A percentile compares a stretch with the other conserved stretches of the same genome.
phyloP scores from a whole-genome alignment of 2,329 filamentous ascomycete species.

The Capronia americana region DNA sequence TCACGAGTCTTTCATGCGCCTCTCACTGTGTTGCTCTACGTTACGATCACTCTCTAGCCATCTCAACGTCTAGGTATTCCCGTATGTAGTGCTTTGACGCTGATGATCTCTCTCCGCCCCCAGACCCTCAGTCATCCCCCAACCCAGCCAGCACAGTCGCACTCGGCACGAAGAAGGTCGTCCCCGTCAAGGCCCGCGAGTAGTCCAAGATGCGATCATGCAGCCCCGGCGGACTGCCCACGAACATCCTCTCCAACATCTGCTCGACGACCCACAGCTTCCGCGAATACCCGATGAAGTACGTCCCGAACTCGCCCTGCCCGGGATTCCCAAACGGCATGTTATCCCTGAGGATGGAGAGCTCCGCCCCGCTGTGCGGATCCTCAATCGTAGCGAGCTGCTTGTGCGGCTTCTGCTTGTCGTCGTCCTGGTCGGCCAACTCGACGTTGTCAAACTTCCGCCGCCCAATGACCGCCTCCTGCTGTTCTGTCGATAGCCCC shows the following conservation, averaged over 20 bases:
- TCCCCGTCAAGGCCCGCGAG: constrained; percentile 60
- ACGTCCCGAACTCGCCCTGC: constrained; percentile 61
- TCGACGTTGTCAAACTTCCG: constrained; percentile 65
- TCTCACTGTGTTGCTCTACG: neutral
- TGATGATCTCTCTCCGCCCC: neutral
- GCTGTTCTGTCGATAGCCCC: constrained; percentile 55
- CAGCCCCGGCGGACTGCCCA: constrained; percentile 60
- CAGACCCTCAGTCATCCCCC: constrained; percentile 9
- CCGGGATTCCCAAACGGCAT: constrained; percentile 66
- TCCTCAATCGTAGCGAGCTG: constrained; percentile 61
- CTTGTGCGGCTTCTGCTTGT: constrained; percentile 61
- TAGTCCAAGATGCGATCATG: constrained; percentile 64
- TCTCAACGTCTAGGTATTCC: neutral
- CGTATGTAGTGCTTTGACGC: neutral
- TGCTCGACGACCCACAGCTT: constrained; percentile 63
- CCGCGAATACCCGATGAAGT: constrained; percentile 64
- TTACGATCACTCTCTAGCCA: neutral
- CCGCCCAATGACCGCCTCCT: constrained; percentile 64
- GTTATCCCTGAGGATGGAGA: constrained; percentile 63
- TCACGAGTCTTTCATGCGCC: neutral
- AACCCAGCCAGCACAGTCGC: constrained; percentile 47
- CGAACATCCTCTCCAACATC: constrained; percentile 65
- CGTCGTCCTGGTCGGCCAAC: constrained; percentile 57
- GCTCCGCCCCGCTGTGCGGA: constrained; percentile 55
- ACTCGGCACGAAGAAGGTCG: constrained; percentile 61